Base-by-base conservation (phyloP, 1,284 basidiomycete species). In the Farysia itapuensis region DNA sequence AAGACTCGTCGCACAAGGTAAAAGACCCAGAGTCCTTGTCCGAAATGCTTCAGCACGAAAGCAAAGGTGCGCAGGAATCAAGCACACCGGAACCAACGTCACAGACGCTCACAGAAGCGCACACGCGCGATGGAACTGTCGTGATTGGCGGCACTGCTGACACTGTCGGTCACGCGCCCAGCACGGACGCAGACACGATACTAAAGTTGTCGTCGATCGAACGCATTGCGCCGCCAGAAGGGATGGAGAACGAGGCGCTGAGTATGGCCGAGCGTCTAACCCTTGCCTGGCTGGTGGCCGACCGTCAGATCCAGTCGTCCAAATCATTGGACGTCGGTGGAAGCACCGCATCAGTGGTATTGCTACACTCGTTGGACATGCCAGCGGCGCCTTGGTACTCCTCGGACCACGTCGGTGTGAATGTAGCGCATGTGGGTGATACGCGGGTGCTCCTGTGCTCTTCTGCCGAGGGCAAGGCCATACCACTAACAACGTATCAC, bases 321-420 rank as follows among this genome's bases (percentile, higher is more conserved):
- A 48, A 65, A 12, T 16, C 35, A 25, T 63, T 74, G 24, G 40
- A 57, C 31, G 56, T 65, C 28, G 79, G 79, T 26, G 94, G 94
- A 4, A 90, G 91, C 15, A 95, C 93, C 1, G 90, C 90, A 2
- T 93, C 90, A 0, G 84, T 96, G 2, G 89, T 86, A 0, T 81
- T 97, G 31, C 79, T 97, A 14, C 92, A 97, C 65, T 88, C 89
- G 26, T 80, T 97, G 11, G 82, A 83, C 56, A 84, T 88, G 67
- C 81, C 84, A 9, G 85, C 85, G 4, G 41, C 58, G 8, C 77
- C 77, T 0, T 78, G 67, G 70, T 79, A 77, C 56, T 60, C 67
- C 12, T 72, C 74, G 40, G 45, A 66, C 8, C 67, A 68, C 12
- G 42, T 79, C 13, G 59, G 67, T 2, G 40, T 79, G 22, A 93